Evolutionary conservation across 2,329 filamentous ascomycete species (phyloP).

Genomic region (Apiospora saccharicola): DNA sequence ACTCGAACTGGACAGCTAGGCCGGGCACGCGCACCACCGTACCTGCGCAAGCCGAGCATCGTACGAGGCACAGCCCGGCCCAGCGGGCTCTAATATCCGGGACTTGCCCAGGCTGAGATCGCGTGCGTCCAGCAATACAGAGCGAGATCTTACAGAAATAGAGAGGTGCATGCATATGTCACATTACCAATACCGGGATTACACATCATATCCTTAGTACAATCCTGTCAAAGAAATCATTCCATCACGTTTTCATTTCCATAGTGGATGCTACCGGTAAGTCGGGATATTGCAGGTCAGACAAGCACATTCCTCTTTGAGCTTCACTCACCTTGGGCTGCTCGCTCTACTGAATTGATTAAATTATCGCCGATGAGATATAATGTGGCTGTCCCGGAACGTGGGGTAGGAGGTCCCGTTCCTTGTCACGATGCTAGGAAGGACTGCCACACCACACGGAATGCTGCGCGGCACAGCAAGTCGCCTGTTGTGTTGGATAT

Average conservation of each 20-base stretch:
- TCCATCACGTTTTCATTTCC: slow-evolving; percentile 1
- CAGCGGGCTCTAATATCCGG: slow-evolving; percentile 9
- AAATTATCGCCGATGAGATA: not conserved
- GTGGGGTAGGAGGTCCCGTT: not conserved
- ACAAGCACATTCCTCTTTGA: slow-evolving; percentile 16
- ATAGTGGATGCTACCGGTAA: slow-evolving; percentile 10
- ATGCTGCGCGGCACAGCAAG: not conserved
- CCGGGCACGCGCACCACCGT: slow-evolving; percentile 15
- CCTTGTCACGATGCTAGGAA: slow-evolving; percentile 1
- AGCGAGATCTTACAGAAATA: not conserved
- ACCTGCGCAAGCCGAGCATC: slow-evolving; percentile 19
- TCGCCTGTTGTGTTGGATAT: not conserved
- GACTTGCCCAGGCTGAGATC: slow-evolving; percentile 3
- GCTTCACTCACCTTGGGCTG: not conserved
- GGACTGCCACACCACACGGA: not conserved
- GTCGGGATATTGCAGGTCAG: slow-evolving; percentile 5
- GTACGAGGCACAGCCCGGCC: slow-evolving; percentile 18
- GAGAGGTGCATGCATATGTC: not conserved
- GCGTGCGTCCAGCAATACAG: not conserved
- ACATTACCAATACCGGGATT: not conserved
- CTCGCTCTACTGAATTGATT: not conserved
- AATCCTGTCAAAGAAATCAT: not conserved
- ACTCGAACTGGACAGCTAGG: not conserved
- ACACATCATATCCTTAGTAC: not conserved
- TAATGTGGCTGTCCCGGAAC: not conserved